Conservation (phyloP, 139 green algal genomes). For the Chlamydomonas sphaeroides region DNA sequence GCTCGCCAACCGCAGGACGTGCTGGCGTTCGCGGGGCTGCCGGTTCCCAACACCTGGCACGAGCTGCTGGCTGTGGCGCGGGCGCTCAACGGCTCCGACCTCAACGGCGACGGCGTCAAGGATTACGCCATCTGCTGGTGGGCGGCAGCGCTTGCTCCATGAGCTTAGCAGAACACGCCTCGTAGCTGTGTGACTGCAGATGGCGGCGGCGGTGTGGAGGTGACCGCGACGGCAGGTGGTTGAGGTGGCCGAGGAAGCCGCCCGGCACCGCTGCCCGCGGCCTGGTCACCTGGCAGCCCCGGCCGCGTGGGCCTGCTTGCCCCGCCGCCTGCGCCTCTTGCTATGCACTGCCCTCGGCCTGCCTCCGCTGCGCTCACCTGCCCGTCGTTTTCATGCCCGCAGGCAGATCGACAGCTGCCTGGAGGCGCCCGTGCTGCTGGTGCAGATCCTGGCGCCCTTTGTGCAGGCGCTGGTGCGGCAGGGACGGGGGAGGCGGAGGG, state of each 20-base stretch:
- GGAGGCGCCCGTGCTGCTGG: slow-evolving; percentile 23
- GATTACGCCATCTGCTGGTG: slow-evolving; percentile 41
- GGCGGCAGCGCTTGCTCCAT: background rate
- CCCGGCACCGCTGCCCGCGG: too few relatives aligned
- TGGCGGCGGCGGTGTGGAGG: too few relatives aligned
- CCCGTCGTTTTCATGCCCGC: too few relatives aligned
- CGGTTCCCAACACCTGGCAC: slow-evolving; percentile 22
- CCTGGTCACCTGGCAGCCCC: too few relatives aligned
- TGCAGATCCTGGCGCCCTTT: slow-evolving; percentile 12
- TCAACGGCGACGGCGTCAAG: slow-evolving; percentile 16
- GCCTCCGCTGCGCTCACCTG: too few relatives aligned
- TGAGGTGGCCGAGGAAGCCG: too few relatives aligned
- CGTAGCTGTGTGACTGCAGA: too few relatives aligned
- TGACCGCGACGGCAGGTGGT: too few relatives aligned
- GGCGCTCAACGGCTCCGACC: slow-evolving; percentile 31
- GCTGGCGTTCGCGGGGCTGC: background rate
- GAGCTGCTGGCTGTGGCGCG: background rate
- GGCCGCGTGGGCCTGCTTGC: too few relatives aligned
- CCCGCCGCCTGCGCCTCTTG: too few relatives aligned
- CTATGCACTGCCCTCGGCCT: too few relatives aligned
- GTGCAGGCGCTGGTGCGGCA: slow-evolving; percentile 21
- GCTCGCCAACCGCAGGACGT: slow-evolving; percentile 1
- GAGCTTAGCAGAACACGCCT: too few relatives aligned
- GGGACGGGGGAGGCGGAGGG: background rate
- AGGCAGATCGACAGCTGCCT: slow-evolving; percentile 34